Evolutionary conservation across 2,329 filamentous ascomycete genomes (phyloP), one percentile per base, ranked within the genome.

Genomic region (Aureobasidium sp.): DNA sequence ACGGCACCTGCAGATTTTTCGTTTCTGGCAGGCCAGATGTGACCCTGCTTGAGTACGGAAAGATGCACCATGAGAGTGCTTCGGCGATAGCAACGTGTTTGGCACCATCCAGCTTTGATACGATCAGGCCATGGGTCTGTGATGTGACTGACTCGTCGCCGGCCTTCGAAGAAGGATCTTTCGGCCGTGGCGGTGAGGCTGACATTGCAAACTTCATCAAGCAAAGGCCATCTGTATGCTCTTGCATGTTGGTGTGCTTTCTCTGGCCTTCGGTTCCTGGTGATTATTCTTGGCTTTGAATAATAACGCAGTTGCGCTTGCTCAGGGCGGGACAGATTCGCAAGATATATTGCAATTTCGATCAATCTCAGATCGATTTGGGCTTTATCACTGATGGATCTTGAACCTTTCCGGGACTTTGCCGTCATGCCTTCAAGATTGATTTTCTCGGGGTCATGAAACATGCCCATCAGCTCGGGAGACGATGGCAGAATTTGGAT

Each of bases 261-360:
- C 25, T 44, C n/a, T 11, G 11, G 27, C 25, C 25, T 44, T n/a
- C 34, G 29, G 31, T 34, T n/a, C 39, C 27, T 17, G 15, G 27
- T 22, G 8, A 5, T 17, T 34, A 22, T 22, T 12, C 20, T 27
- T 12, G 9, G 31, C 39, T 36, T 27, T 41, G 45, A 29, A 29
- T 9, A 31, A 11, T 22, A 15, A 25, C 22, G 22, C n/a, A 12
- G 27, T 17, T 53, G 29, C 39, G 27, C 41, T 17, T 57, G 53
- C 39, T 45, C 53, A 34, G 53, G 25, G 53, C 53, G 41, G 20
- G 17, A 56, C 22, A n/a, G 34, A 12, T 25, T 25, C 20, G 6
- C 48, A 27, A 55, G 37, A 55, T 55, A 55, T 44, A 57, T 57
- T 57, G 53, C 39, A 22, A 57, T 57, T 41, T 44, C 20, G 27